phyloP scores from a whole-genome alignment of 139 green algal species.

The Micractinium conductrix region DNA sequence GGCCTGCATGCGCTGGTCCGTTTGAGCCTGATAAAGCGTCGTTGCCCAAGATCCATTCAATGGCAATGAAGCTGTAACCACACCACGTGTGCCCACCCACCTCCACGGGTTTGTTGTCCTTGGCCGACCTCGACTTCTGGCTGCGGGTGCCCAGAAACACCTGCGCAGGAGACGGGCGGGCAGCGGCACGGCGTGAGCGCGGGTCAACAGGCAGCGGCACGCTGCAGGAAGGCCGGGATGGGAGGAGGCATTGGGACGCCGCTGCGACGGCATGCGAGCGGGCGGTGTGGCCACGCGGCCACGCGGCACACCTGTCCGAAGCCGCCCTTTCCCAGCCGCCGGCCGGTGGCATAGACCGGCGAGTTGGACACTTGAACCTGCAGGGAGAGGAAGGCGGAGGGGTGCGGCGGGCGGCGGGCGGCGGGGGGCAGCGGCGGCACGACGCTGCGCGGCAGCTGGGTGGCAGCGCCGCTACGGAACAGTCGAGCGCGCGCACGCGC shows the following conservation, averaged over 20 bases:
- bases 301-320: slow-evolving; percentile 91
- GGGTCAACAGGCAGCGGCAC: neutral
- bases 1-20: too few species aligned
- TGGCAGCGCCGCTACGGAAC: too few species aligned
- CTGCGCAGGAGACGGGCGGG: neutral
- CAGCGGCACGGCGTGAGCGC: neutral
- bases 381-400: neutral
- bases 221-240: neutral
- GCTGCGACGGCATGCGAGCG: too few species aligned
- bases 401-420: too few species aligned
- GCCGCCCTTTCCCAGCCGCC: slow-evolving; percentile 89
- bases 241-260: too few species aligned
- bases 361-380: slow-evolving; percentile 83
- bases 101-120: slow-evolving; percentile 58
- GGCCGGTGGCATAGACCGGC: slow-evolving; percentile 84
- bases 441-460: neutral
- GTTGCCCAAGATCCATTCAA: too few species aligned
- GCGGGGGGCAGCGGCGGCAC: too few species aligned
- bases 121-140: slow-evolving; percentile 66
- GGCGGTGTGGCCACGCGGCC: too few species aligned
- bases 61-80: too few species aligned
- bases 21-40: too few species aligned
- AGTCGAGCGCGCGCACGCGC: neutral
- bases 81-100: too few species aligned
- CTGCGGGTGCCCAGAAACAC: slow-evolving; percentile 82